A percentile compares a stretch with the other conserved stretches of the same genome.
These are phyloP conservation scores for Cynara cardunculus DNA, from an alignment of 129 eudicot genomes.

Conservation along the genomic window DNA sequence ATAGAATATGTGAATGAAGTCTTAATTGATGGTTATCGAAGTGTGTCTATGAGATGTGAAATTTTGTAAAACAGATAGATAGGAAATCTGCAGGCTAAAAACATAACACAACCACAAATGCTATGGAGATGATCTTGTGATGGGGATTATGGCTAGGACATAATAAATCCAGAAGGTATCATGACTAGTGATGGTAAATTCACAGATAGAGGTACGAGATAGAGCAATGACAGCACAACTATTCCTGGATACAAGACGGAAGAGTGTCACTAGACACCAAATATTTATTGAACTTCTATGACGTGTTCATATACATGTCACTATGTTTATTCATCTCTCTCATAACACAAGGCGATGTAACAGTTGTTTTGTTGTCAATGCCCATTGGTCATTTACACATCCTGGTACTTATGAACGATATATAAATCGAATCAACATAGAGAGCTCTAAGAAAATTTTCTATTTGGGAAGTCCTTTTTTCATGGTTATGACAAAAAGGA, in stretches of 20 bases:
- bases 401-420: neutral
- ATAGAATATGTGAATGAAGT: neutral
- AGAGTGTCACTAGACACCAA: neutral
- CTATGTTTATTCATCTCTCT: neutral
- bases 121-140: neutral
- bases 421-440: neutral
- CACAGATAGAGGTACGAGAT: neutral
- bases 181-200: neutral
- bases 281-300: neutral
- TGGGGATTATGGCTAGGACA: neutral
- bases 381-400: neutral
- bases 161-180: neutral
- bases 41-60: neutral
- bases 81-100: neutral
- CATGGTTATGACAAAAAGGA: neutral
- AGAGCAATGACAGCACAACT: neutral
- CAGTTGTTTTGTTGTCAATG: neutral
- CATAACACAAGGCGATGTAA: neutral
- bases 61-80: neutral
- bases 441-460: neutral
- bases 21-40: neutral
- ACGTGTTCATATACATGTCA: neutral
- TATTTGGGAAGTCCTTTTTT: neutral
- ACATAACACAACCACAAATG: neutral
- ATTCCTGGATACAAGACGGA: neutral